Base-by-base conservation (phyloP, 768 basidiomycete genomes). In the Lactifluus pinguis region DNA sequence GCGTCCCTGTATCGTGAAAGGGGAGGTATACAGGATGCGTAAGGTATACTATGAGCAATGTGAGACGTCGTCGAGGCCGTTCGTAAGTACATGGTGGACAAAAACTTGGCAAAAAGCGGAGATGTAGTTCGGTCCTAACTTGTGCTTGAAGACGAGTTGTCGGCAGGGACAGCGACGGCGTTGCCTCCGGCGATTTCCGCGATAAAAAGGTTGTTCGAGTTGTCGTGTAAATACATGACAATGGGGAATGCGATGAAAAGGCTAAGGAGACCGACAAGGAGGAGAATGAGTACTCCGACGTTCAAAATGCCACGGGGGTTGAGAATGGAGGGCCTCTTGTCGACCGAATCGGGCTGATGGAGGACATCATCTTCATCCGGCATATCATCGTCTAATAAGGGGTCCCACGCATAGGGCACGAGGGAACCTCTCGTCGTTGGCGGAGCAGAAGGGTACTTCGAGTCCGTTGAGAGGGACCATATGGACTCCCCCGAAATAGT, bases 191-290 rank as follows among this genome's bases (percentile, higher is more conserved):
- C n/a, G n/a, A n/a, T 25, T 32, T 57, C 50, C 0, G 82, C 80
- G 55, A 86, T 83, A 6, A 77, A 75, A 41, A 68, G 51, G 57
- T 77, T 77, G 45, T 71, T 69, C 1, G 69, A 66, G 29, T 72
- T 68, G 55, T 77, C 69, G 3, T 71, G 67, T 68, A 80, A 80
- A 60, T 80, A 86, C 60, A 66, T 75, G 66, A 84, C 69, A 66
- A 95, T 81, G 3, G 95, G 94, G 69, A 90, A 95, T 45, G 85
- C 83, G 53, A 90, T 82, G 72, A 95, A 97, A 8, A 97, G 80
- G 41, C 73, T 72, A 56, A 97, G 72, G 60, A 97, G 73, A 5
- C 76, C 81, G 30, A 72, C 25, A 15, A 89, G 74, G 65, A 97
- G 77, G 19, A 85, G 1, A 39, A 86, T 0, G 29, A 98, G 76